These are phyloP conservation scores for Diplodia corticola DNA, from an alignment of 2,329 filamentous ascomycete genomes.

Conservation along the genomic window DNA sequence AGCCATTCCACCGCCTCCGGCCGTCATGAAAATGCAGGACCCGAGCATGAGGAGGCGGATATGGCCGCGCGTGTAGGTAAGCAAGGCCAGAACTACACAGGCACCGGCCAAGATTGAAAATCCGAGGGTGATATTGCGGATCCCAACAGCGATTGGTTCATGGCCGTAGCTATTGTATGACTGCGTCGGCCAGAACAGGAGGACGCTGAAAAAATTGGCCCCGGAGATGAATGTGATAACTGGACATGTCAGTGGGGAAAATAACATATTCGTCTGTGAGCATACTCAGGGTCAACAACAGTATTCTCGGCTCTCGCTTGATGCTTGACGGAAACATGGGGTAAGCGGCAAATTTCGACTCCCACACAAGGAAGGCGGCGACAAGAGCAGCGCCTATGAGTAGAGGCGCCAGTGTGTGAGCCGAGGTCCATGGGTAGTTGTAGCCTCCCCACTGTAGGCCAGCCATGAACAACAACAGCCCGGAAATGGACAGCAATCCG, in stretches of 20 bases:
- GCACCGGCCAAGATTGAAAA: slow-evolving; percentile 34
- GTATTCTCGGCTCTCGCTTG: slow-evolving; percentile 14
- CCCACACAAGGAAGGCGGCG: slow-evolving; percentile 38
- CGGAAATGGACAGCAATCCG: slow-evolving; percentile 34
- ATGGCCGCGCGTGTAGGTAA: slow-evolving; percentile 31
- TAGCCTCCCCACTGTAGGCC: slow-evolving; percentile 44
- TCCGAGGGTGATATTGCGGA: slow-evolving; percentile 32
- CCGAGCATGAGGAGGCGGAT: slow-evolving; percentile 34
- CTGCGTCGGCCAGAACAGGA: slow-evolving; percentile 38
- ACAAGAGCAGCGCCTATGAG: slow-evolving; percentile 40
- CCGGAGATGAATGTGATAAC: slow-evolving; percentile 39
- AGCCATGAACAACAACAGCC: slow-evolving; percentile 41
- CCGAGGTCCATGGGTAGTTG: slow-evolving; percentile 41
- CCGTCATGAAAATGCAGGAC: slow-evolving; percentile 35
- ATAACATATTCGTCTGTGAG: too few relatives aligned
- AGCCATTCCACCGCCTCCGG: slow-evolving; percentile 35
- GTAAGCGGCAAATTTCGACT: slow-evolving; percentile 40
- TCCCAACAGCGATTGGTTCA: slow-evolving; percentile 35
- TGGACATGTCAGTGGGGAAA: background rate
- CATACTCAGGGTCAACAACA: slow-evolving; percentile 54
- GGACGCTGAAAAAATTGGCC: slow-evolving; percentile 35
- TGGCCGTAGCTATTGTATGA: slow-evolving; percentile 35
- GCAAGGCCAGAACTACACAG: slow-evolving; percentile 33
- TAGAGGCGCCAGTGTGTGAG: slow-evolving; percentile 40
- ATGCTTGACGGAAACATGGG: slow-evolving; percentile 44